phyloP scores from a whole-genome alignment of 768 basidiomycete genomes.

The Termitomyces sp. region DNA sequence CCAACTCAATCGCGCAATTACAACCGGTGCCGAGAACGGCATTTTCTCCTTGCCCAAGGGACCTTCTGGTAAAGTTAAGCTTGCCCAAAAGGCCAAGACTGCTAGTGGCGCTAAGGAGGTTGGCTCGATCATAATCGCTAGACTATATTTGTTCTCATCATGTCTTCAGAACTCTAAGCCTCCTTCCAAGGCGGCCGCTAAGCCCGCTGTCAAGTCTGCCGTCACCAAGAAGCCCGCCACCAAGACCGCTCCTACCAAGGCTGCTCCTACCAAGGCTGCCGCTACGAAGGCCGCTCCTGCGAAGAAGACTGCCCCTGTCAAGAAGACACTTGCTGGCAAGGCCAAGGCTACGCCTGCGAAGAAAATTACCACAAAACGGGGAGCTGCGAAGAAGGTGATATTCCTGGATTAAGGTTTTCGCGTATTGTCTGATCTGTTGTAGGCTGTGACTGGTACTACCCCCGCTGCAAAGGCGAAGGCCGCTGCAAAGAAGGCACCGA shows the following conservation, averaged over 20 bases:
- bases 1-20: slow-evolving; percentile 74
- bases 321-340: slow-evolving; percentile 51
- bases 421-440: not conserved
- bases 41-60: slow-evolving; percentile 37
- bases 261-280: slow-evolving; percentile 23
- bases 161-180: slow-evolving; percentile 44
- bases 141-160: not conserved
- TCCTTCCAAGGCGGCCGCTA: slow-evolving; percentile 32
- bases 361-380: slow-evolving; percentile 29
- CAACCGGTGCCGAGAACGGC: slow-evolving; percentile 55
- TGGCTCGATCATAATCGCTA: slow-evolving; percentile 9
- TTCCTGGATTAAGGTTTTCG: too few relatives aligned
- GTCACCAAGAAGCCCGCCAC: slow-evolving; percentile 29
- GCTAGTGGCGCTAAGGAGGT: slow-evolving; percentile 60
- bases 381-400: not conserved
- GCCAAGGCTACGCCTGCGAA: slow-evolving; percentile 34
- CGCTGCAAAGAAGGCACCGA: slow-evolving; percentile 15
- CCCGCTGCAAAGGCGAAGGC: slow-evolving; percentile 1
- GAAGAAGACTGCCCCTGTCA: slow-evolving; percentile 46
- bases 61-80: slow-evolving; percentile 61
- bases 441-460: not conserved
- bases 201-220: slow-evolving; percentile 28
- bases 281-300: slow-evolving; percentile 30
- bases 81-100: slow-evolving; percentile 46
- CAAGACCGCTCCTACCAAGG: slow-evolving; percentile 28